phyloP scores from a whole-genome alignment of 2,329 filamentous ascomycete genomes.

The Neodidymelliopsis sp. region DNA sequence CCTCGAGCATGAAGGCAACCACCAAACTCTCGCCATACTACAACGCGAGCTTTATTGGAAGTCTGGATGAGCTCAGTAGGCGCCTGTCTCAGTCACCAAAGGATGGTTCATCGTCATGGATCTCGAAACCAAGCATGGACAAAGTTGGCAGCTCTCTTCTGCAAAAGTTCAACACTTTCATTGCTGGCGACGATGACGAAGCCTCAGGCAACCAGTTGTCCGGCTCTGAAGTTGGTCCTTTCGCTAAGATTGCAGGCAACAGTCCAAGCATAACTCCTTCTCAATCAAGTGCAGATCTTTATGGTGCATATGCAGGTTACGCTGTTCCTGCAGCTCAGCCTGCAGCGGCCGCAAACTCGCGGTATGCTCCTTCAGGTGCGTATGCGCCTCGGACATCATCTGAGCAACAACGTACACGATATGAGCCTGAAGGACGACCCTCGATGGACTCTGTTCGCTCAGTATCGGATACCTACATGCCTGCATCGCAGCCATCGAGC shows the following conservation, averaged over 20 bases:
- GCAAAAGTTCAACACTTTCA: constrained; percentile 95
- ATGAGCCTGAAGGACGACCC: constrained; percentile 53
- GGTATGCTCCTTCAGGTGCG: constrained; percentile 48
- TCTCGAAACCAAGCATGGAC: constrained; percentile 93
- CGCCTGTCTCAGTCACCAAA: constrained; percentile 86
- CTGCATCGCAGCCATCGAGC: constrained; percentile 35
- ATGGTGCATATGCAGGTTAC: constrained; percentile 70
- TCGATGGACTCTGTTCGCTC: constrained; percentile 48
- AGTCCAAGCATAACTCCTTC: constrained; percentile 62
- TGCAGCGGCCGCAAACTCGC: constrained; percentile 42
- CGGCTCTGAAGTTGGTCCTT: constrained; percentile 72
- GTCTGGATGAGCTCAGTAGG: constrained; percentile 82
- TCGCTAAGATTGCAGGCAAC: constrained; percentile 79
- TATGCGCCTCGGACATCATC: constrained; percentile 60
- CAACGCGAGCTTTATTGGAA: constrained; percentile 73
- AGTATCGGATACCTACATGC: constrained; percentile 42
- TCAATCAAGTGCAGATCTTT: constrained; percentile 74
- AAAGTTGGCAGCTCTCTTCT: constrained; percentile 92
- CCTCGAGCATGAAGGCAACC: constrained; percentile 75
- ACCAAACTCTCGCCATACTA: constrained; percentile 89
- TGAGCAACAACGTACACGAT: constrained; percentile 58
- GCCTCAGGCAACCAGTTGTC: constrained; percentile 64
- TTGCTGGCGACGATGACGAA: constrained; percentile 86
- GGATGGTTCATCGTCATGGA: constrained; percentile 84
- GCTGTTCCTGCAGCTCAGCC: constrained; percentile 36